Evolutionary conservation across 495 filamentous ascomycete species (phyloP), one percentile per base, ranked within the genome.

Genomic region (Cercophora sp.): DNA sequence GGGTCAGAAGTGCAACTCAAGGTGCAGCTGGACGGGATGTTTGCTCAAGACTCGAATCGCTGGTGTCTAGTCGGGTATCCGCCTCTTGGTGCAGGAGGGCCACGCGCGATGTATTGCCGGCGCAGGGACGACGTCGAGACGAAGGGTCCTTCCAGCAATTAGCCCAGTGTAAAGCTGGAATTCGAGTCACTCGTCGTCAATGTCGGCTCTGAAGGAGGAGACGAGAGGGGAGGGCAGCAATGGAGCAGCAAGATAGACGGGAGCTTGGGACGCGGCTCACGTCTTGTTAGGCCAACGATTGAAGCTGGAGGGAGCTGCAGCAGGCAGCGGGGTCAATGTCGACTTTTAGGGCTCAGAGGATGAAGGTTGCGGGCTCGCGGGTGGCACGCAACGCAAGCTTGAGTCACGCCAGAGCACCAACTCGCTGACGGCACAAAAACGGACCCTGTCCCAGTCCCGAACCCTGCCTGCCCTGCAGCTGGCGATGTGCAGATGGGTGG

Each of bases 261-360:
- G 22, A 44, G 41, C 25, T 26, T 44, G 41, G 40, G 25, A 22
- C 19, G 11, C 20, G 18, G 40, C 13, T 15, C 34, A 15, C 34
- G 34, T 16, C 13, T 37, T 37, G 34, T 37, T 37, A 16, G 36
- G 22, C 36, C 36, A 20, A 39, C 36, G n/a, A n/a, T n/a, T n/a
- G 15, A 39, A 39, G 36, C 36, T 44, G 26, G 16, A 15, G 26
- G 23, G 25, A 32, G 44, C 26, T 47, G 44, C 44, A 47, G 27
- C 23, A 47, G 44, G 26, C 44, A 22, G 44, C 44, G 44, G 44
- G 44, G 26, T 47, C 34, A 25, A 25, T 47, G 26, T 31, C 18
- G 44, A 34, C 44, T 47, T 47, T 47, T 47, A 47, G 44, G 44
- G 26, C 44, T 47, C 20, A 15, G 16, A 20, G n/a, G n/a, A n/a